Base-by-base conservation (phyloP, 116 monocot species). In the Cymodocea nodosa region DNA sequence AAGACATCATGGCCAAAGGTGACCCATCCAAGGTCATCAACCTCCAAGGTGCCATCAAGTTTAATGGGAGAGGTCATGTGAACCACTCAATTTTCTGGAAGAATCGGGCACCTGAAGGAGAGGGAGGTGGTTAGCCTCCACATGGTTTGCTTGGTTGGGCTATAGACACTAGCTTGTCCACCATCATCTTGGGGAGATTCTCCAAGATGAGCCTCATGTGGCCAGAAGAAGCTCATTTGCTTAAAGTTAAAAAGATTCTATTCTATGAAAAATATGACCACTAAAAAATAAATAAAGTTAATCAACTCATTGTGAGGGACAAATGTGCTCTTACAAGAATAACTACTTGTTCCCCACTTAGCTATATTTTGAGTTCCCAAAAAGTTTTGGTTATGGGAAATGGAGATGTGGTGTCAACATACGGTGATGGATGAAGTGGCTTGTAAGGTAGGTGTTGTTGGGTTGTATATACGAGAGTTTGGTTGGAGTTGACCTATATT, bases 51-150 rank as follows among this genome's bases (percentile, higher is more conserved):
- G 87, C 90, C 65, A 84, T 95, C 77, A 95, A 90, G 75, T 95
- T 95, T 75, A 95, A 95, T 25, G 95, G 95, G 54, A 90, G 95
- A 81, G 95, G 94, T 67, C 94, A 94, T 77, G 56, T 94, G 18
- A 94, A 94, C 68, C 94, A 94, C 77, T 90, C 94, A 3, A 81
- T 90, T 73, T 94, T 94, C 75, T 94, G 94, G 90, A 76, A 89
- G 72, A 94, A 94, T 70, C 94, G 89, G 23, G 87, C 84, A 71
- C 90, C 94, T 0, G 69, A 20, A 35, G 5, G 16, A 12, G 90
- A 90, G 15, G 95, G 95, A 65, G 95, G 95, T 66, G 95, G 95
- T 56, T 90, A 95, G 65, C 76, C 85, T 77, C 87, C 90, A 19
- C 87, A 90, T 71, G 81, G 79, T 5, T 57, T 69, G 20, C 87